Conservation (phyloP, 768 basidiomycete genomes). For the Terana coerulea region DNA sequence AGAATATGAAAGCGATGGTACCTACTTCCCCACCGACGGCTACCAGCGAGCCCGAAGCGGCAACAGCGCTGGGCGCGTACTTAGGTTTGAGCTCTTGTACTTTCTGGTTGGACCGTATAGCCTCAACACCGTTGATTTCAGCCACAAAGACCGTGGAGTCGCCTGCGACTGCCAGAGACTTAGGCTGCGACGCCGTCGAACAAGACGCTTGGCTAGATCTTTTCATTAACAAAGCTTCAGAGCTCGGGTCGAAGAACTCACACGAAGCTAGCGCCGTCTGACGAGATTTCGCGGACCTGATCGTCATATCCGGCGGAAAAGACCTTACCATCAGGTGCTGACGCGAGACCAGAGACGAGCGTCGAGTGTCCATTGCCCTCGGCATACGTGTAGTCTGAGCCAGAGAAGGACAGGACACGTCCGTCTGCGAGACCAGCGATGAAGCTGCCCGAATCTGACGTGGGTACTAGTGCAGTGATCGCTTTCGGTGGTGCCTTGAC, state of each 20-base stretch:
- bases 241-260: slow-evolving; percentile 29
- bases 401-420: slow-evolving; percentile 61
- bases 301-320: slow-evolving; percentile 84
- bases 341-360: slow-evolving; percentile 60
- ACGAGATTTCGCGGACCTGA: slow-evolving; percentile 60
- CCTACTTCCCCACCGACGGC: slow-evolving; percentile 76
- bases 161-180: slow-evolving; percentile 49
- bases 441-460: slow-evolving; percentile 56
- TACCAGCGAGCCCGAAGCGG: slow-evolving; percentile 46
- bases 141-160: slow-evolving; percentile 67
- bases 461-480: slow-evolving; percentile 59
- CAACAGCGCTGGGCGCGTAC: slow-evolving; percentile 55
- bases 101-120: slow-evolving; percentile 66
- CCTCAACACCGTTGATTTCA: slow-evolving; percentile 58
- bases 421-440: slow-evolving; percentile 81
- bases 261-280: slow-evolving; percentile 41
- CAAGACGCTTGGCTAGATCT: slow-evolving; percentile 50
- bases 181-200: slow-evolving; percentile 63
- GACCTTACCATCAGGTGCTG: slow-evolving; percentile 44
- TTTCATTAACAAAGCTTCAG: not conserved
- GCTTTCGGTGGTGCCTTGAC: slow-evolving; percentile 75
- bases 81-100: slow-evolving; percentile 52
- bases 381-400: slow-evolving; percentile 42
- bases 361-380: slow-evolving; percentile 68
- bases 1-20: not conserved